phyloP scores from a whole-genome alignment of 2,329 filamentous ascomycete species.

The Ophiosphaerella korrae region DNA sequence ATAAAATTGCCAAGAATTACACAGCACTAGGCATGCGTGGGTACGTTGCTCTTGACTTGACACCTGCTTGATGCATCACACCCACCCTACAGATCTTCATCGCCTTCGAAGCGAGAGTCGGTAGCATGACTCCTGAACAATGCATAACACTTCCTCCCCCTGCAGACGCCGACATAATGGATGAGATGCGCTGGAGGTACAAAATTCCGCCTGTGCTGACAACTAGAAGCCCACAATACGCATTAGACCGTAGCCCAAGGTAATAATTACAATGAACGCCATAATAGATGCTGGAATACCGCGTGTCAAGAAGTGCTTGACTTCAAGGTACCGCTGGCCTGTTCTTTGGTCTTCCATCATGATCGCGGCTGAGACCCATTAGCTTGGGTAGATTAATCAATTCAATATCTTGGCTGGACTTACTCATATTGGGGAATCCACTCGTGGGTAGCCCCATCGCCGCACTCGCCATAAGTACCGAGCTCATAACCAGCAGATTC shows the following conservation, averaged over 20 bases:
- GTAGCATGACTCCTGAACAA: not conserved
- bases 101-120: too few relatives aligned
- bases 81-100: too few relatives aligned
- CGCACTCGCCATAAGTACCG: slow-evolving; percentile 95
- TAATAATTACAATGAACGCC: slow-evolving; percentile 80
- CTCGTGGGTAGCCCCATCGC: slow-evolving; percentile 96
- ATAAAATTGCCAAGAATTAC: too few relatives aligned
- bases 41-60: too few relatives aligned
- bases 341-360: slow-evolving; percentile 97
- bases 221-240: slow-evolving; percentile 68
- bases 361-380: slow-evolving; percentile 73
- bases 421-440: slow-evolving; percentile 99
- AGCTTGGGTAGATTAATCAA: slow-evolving; percentile 9
- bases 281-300: slow-evolving; percentile 87
- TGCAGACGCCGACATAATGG: too few relatives aligned
- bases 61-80: too few relatives aligned
- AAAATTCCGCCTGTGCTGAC: not conserved
- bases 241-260: slow-evolving; percentile 91
- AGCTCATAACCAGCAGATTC: slow-evolving; percentile 92
- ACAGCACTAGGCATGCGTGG: too few relatives aligned
- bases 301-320: slow-evolving; percentile 93
- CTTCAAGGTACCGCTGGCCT: slow-evolving; percentile 86
- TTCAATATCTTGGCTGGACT: slow-evolving; percentile 51
- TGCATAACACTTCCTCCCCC: not conserved
- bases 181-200: not conserved